phyloP scores from a whole-genome alignment of 257 asterid genomes.

The Fraxinus excelsior region DNA sequence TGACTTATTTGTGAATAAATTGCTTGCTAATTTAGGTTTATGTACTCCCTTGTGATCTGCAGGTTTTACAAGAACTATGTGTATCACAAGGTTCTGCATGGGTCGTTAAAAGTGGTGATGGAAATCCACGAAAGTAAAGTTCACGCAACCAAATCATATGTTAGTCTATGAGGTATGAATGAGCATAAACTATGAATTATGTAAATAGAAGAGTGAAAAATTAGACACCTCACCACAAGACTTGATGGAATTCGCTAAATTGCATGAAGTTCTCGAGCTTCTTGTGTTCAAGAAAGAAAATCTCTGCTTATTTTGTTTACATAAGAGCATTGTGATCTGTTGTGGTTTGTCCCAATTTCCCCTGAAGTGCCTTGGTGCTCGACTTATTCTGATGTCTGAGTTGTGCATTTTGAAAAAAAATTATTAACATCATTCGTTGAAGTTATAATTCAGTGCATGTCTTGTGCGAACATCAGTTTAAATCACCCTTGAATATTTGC shows the following conservation, averaged over 20 bases:
- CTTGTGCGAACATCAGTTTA: neutral
- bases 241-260: neutral
- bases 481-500: neutral
- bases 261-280: slow-evolving; percentile 2
- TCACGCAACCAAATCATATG: slow-evolving; percentile 1
- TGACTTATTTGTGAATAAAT: neutral
- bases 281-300: neutral
- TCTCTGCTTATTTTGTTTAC: slow-evolving; percentile 11
- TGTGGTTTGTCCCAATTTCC: neutral
- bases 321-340: neutral
- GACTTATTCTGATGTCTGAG: neutral
- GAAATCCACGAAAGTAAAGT: slow-evolving; percentile 34
- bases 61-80: slow-evolving; percentile 78
- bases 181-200: neutral
- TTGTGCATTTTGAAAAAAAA: neutral
- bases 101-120: slow-evolving; percentile 63
- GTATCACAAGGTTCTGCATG: slow-evolving; percentile 58
- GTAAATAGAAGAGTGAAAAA: neutral
- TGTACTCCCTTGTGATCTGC: slow-evolving; percentile 25
- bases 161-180: slow-evolving; percentile 11
- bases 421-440: neutral
- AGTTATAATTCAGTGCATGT: neutral
- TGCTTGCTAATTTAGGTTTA: neutral
- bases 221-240: neutral
- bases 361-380: neutral